phyloP scores from a whole-genome alignment of 192 early-diverging fungal species.

The Lobulomyces angularis region DNA sequence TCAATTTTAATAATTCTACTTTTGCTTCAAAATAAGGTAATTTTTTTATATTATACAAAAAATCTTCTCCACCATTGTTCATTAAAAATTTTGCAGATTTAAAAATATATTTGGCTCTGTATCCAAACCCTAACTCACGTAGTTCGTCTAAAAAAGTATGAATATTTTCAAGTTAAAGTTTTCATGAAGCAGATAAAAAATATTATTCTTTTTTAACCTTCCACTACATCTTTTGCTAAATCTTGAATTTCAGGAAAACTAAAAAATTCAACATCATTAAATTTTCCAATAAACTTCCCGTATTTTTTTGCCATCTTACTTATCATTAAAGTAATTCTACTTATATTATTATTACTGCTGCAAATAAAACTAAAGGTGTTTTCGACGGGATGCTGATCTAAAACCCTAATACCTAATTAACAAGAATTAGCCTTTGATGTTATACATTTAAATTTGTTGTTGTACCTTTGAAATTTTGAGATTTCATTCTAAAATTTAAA shows the following conservation, averaged over 20 bases:
- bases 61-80: constrained; percentile 38
- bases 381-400: constrained; percentile 84
- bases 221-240: neutral
- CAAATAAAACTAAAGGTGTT: constrained; percentile 86
- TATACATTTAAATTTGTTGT: neutral
- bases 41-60: constrained; percentile 50
- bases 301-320: constrained; percentile 19
- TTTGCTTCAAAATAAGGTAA: constrained; percentile 42
- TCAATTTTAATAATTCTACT: constrained; percentile 50
- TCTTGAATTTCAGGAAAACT: too few species aligned
- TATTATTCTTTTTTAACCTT: constrained; percentile 1
- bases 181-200: constrained; percentile 49
- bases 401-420: too few species aligned
- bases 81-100: constrained; percentile 47
- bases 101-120: constrained; percentile 84
- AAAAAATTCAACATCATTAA: too few species aligned
- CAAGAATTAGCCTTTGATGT: neutral
- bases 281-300: constrained; percentile 10
- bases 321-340: constrained; percentile 76
- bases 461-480: constrained; percentile 33
- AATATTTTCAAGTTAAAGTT: constrained; percentile 31
- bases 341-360: constrained; percentile 88
- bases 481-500: constrained; percentile 52
- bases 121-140: constrained; percentile 77
- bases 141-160: constrained; percentile 53